These are phyloP conservation scores for Rhodamnia argentea DNA, from an alignment of 345 rosid genomes.

Conservation along the genomic window DNA sequence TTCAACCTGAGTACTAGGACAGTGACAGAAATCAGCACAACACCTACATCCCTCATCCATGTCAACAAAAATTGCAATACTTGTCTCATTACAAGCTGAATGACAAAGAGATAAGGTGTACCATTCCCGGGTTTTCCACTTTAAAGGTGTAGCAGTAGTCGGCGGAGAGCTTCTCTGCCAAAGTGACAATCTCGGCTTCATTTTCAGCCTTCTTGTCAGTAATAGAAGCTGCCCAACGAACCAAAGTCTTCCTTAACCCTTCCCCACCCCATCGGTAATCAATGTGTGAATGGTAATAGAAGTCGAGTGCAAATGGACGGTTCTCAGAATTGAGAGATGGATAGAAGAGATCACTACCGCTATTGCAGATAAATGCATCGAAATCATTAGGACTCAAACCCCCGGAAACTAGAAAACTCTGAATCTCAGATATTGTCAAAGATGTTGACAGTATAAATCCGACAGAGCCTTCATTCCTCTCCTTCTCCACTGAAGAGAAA, in stretches of 20 bases:
- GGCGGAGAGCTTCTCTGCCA: constrained; percentile 81
- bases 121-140: constrained; percentile 54
- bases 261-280: constrained; percentile 99
- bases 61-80: not conserved
- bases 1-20: not conserved
- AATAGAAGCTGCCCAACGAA: constrained; percentile 75
- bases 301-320: constrained; percentile 67
- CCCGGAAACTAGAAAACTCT: constrained; percentile 54
- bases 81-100: not conserved
- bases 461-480: constrained; percentile 68
- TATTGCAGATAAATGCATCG: constrained; percentile 91
- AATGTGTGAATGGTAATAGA: constrained; percentile 90
- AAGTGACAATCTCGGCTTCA: constrained; percentile 45
- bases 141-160: constrained; percentile 76
- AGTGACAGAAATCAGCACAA: not conserved
- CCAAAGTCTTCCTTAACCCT: constrained; percentile 86
- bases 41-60: not conserved
- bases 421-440: constrained; percentile 74
- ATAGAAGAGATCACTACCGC: constrained; percentile 94
- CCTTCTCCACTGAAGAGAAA: constrained; percentile 67
- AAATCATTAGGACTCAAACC: constrained; percentile 68
- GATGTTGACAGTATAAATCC: constrained; percentile 91
- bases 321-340: constrained; percentile 57
- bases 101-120: constrained; percentile 12
- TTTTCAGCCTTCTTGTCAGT: constrained; percentile 38